Percentiles rank a stretch among this genome's conserved stretches.
phyloP scores from a whole-genome alignment of 257 asterid species.

The Solanum bulbocastanum region DNA sequence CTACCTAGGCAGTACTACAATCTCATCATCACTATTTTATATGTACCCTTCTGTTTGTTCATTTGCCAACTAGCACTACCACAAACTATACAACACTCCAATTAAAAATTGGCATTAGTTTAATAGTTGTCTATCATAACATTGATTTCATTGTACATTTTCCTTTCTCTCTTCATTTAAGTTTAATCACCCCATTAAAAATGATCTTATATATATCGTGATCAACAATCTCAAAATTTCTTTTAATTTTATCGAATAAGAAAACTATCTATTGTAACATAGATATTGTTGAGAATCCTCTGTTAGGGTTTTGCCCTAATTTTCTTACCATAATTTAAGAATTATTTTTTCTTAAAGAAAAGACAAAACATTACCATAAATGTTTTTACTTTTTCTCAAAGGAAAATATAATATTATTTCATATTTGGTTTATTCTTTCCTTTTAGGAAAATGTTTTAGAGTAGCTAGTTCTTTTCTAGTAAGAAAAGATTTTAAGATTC shows the following conservation, averaged over 20 bases:
- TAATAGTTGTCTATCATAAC: not conserved
- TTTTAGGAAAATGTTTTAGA: too few species aligned
- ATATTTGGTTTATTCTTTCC: too few species aligned
- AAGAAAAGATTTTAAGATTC: too few species aligned
- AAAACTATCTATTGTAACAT: not conserved
- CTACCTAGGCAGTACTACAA: not conserved
- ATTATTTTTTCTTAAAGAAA: too few species aligned
- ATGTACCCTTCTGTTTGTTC: not conserved
- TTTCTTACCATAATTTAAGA: too few species aligned
- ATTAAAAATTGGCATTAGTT: not conserved
- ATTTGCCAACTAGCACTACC: not conserved
- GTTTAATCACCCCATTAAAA: not conserved
- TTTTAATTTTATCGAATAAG: not conserved
- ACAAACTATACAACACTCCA: not conserved
- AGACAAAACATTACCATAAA: too few species aligned
- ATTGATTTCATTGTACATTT: not conserved
- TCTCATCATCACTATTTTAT: not conserved
- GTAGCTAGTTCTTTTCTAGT: too few species aligned
- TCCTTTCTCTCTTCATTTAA: not conserved
- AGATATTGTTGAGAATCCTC: not conserved
- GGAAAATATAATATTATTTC: too few species aligned
- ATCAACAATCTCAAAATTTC: not conserved
- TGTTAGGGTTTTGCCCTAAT: too few species aligned
- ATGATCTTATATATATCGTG: too few species aligned
- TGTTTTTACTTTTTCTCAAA: too few species aligned